Base-by-base conservation (phyloP, 176 grass and related monocot genomes). In the Musa itinerans region DNA sequence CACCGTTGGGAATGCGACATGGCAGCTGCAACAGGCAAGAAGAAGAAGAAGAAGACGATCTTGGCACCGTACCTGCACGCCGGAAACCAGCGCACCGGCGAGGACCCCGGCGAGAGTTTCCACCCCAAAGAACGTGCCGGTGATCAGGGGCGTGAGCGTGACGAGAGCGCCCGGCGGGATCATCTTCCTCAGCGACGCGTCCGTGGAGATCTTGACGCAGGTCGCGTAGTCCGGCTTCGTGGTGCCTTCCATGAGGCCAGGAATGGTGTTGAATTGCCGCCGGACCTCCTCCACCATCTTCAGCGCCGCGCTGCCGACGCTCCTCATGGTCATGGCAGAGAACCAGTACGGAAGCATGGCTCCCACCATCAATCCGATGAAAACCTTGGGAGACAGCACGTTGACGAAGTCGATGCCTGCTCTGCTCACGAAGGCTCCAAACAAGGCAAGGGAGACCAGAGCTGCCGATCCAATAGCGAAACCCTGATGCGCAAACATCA, bases 261-360 rank as follows among this genome's bases (percentile, higher is more conserved):
- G 87, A 58, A 93, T 93, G 8, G 21, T 29, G 24, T 81, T 80
- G 76, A 97, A 93, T 76, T 97, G 90, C 5, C 87, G 53, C 3
- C 90, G 16, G 56, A 97, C 90, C 81, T 97, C 93, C 81, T 97
- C 82, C 34, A 90, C 90, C 93, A 90, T 93, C 83, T 63, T 52
- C 54, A 97, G 72, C 71, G 90, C 90, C 0, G 93, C 90, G 74
- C 83, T 90, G 3, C 93, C 93, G 2, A 97, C 90, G 80, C 90
- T 93, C 24, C 83, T 80, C 87, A 93, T 93, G 0, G 86, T 97
- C 85, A 93, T 93, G 48, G 90, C 87, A 15, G 90, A 97, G 80
- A 96, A 92, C 93, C 93, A 92, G 76, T 96, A 96, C 0, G 93
- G 93, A 1, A 96, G 89, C 89, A 92, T 96, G 22, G 81, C 88